Base-by-base conservation (phyloP, 2,329 filamentous ascomycete genomes). In the Cladosporium sp. region DNA sequence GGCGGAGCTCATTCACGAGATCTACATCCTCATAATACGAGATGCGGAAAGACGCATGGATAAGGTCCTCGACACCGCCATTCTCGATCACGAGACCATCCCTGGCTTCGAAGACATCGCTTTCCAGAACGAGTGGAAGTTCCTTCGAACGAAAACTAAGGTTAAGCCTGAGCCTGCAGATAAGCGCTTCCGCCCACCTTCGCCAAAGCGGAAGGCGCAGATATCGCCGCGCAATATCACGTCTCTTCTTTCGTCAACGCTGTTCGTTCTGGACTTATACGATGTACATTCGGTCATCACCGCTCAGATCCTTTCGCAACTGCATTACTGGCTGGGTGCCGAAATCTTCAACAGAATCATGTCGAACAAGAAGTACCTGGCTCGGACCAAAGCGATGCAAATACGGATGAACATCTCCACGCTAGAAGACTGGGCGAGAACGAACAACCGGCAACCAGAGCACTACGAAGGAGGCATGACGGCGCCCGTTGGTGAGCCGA, bases 291-390 rank as follows among this genome's bases (percentile, higher is more conserved):
- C 94, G 0, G 91, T 99, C 63, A 97, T 99, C 68, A 91, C 86
- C 15, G 83, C 91, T 1, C 94, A 99, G 70, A 91, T 97, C 58
- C 78, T 97, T 24, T 90, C 92, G 3, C 94, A 99, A 69, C 80
- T 99, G 1, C 81, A 97, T 44, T 99, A 97, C 76, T 99, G 94
- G 94, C 82, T 99, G 15, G 90, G 92, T 6, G 90, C 93, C 0
- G 94, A 99, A 74, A 83, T 97, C 8, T 99, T 99, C 78, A 99
- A 99, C 73, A 88, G 93, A 58, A 90, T 99, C 73, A 96, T 99
- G 90, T 93, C 90, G 28, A 97, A 95, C 68, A 85, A 91, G 63
- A 92, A 93, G 71, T 99, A 97, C 68, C 80, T 99, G 9, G 93
- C 94, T 5, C 84, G 94, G 54, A 99, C 94, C 17, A 99, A 99